Evolutionary conservation across 805 yeast genomes (phyloP).

Genomic region (Monosporozyma servazzii): DNA sequence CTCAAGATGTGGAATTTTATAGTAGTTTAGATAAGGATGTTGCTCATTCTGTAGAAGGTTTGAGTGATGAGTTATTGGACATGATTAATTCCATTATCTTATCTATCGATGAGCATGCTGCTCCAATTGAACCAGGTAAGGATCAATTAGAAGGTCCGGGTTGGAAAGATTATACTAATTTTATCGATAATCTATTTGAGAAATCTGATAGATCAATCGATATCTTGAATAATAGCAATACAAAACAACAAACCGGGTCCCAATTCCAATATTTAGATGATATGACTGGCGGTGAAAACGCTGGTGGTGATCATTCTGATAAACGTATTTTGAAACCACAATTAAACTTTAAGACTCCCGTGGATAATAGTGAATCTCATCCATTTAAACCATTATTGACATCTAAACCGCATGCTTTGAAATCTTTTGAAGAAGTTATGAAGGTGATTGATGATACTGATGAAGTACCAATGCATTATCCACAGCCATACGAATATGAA

Average conservation of each 20-base stretch:
- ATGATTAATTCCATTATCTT: constrained; percentile 39
- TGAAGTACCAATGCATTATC: constrained; percentile 48
- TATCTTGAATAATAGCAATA: constrained; percentile 20
- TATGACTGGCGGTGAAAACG: constrained; percentile 12
- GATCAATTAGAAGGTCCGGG: constrained; percentile 35
- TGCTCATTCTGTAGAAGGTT: constrained; percentile 31
- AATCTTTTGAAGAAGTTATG: constrained; percentile 45
- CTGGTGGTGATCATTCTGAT: constrained; percentile 9
- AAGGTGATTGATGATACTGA: constrained; percentile 32
- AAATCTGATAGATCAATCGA: constrained; percentile 65
- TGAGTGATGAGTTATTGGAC: constrained; percentile 36
- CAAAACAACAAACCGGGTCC: constrained; percentile 5
- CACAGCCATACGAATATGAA: constrained; percentile 75
- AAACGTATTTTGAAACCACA: constrained; percentile 60
- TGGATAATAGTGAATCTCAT: constrained; percentile 57
- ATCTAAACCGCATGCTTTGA: constrained; percentile 62
- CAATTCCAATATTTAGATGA: constrained; percentile 46
- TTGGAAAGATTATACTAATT: constrained; percentile 56
- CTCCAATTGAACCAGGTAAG: constrained; percentile 27
- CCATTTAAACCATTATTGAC: constrained; percentile 75
- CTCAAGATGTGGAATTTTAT: constrained; percentile 75
- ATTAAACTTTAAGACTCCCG: constrained; percentile 40
- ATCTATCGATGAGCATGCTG: constrained; percentile 30
- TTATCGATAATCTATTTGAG: constrained; percentile 66
- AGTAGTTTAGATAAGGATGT: constrained; percentile 48